These are phyloP conservation scores for Biscogniauxia mediterranea DNA, from an alignment of 2,329 filamentous ascomycete genomes.

Conservation along the genomic window DNA sequence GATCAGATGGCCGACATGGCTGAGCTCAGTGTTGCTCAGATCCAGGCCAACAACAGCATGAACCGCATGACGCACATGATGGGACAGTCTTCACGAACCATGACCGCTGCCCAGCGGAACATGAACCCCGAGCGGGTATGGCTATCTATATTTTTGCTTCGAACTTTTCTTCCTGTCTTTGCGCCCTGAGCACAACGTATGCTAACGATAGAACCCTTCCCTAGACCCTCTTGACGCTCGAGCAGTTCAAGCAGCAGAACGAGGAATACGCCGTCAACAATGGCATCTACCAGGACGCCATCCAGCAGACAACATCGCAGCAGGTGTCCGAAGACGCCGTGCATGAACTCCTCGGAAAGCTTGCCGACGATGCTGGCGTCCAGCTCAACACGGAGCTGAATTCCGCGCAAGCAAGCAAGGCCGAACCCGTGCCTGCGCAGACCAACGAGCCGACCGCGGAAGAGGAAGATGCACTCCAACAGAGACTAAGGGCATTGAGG, in stretches of 20 bases:
- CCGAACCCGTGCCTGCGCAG: slow-evolving; percentile 50
- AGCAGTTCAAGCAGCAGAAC: slow-evolving; percentile 61
- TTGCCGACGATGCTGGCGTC: slow-evolving; percentile 84
- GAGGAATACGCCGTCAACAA: slow-evolving; percentile 64
- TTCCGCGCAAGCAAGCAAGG: slow-evolving; percentile 52
- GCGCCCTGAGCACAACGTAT: background rate
- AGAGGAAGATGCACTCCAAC: slow-evolving; percentile 72
- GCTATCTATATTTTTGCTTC: background rate
- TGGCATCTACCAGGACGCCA: slow-evolving; percentile 83
- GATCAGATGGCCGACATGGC: slow-evolving; percentile 65
- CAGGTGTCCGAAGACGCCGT: slow-evolving; percentile 79
- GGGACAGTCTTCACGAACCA: slow-evolving; percentile 57
- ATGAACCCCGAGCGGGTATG: slow-evolving; percentile 57
- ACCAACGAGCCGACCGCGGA: slow-evolving; percentile 69
- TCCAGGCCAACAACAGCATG: slow-evolving; percentile 64
- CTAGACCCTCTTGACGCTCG: slow-evolving; percentile 57
- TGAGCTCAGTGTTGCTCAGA: slow-evolving; percentile 58
- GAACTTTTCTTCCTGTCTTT: background rate
- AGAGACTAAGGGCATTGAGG: slow-evolving; percentile 55
- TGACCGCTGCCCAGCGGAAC: slow-evolving; percentile 56
- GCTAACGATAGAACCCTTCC: background rate
- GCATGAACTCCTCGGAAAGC: slow-evolving; percentile 78
- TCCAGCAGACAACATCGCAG: slow-evolving; percentile 71
- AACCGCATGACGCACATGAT: slow-evolving; percentile 66
- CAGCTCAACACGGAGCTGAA: slow-evolving; percentile 75